Evolutionary conservation across 148 eudicot genomes (phyloP), one percentile per base, ranked within the genome.

Genomic region (Chenopodium quinoa): DNA sequence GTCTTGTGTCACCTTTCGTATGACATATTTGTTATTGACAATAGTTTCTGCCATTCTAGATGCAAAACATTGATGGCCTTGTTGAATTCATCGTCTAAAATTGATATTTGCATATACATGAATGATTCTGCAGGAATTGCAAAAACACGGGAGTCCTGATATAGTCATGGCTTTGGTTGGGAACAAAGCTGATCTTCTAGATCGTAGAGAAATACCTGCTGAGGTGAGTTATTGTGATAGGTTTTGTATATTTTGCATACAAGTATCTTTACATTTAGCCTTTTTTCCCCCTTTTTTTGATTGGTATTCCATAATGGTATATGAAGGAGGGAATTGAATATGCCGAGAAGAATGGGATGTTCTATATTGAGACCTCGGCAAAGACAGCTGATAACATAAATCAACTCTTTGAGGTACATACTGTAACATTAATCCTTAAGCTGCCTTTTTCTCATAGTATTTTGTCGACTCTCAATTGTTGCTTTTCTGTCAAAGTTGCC

Each of bases 91-190:
- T 34, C 13, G 1, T 19, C 9, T 76, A 66, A 4, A 44, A 12
- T 46, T 66, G 46, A 29, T 48, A 23, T 79, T 16, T n/a, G 16
- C 46, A 19, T 22, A 5, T 50, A 46, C 25, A 23, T 63, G 54
- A 82, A 4, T 50, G 63, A 52, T 37, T 12, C 31, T 75, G 70
- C 88, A 93, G 97, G 97, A 93, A 86, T 86, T 95, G 79, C 98
- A 92, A 88, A 95, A 93, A 77, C 98, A 95, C 83, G 98, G 97
- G 72, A 92, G 91, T 88, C 92, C 98, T 71, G 96, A 91, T 82
- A 95, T 95, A 82, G 94, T 95, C 63, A 87, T 95, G 98, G 98
- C 99, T 87, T 88, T 95, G 83, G 99, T 95, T 77, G 99, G 99
- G 60, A 95, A 95, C 86, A 95, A 95, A 90, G 98, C 97, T 62